Evolutionary conservation across 2,329 filamentous ascomycete species (phyloP).

Genomic region (Colletotrichum lindemuthianum): DNA sequence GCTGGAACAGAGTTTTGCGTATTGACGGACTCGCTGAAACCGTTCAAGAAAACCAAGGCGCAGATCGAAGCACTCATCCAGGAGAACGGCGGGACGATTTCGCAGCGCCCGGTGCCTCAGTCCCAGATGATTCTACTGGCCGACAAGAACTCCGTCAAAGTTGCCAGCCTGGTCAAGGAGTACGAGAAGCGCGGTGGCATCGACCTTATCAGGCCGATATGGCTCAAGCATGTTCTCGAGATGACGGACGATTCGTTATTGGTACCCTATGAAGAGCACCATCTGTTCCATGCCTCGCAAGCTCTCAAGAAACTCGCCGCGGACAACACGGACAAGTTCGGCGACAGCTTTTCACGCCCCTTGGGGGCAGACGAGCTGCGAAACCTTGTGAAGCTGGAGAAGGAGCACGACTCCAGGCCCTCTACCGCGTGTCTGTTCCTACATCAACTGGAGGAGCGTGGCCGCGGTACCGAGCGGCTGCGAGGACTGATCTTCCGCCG

Average conservation of each 20-base stretch:
- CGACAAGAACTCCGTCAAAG: slow-evolving; percentile 83
- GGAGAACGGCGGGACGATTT: slow-evolving; percentile 81
- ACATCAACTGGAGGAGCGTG: slow-evolving; percentile 64
- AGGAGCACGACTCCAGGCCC: slow-evolving; percentile 47
- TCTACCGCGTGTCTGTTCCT: slow-evolving; percentile 61
- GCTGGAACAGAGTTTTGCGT: slow-evolving; percentile 83
- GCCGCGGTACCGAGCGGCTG: slow-evolving; percentile 61
- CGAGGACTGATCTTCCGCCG: slow-evolving; percentile 63
- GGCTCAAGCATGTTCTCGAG: slow-evolving; percentile 85
- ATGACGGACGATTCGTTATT: slow-evolving; percentile 67
- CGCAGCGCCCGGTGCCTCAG: slow-evolving; percentile 74
- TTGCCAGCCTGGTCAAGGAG: slow-evolving; percentile 81
- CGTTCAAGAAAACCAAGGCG: slow-evolving; percentile 78
- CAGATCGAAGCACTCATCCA: slow-evolving; percentile 86
- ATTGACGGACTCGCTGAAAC: slow-evolving; percentile 77
- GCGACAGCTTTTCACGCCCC: slow-evolving; percentile 85
- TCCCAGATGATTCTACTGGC: slow-evolving; percentile 77
- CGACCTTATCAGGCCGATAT: slow-evolving; percentile 81
- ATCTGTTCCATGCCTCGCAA: slow-evolving; percentile 77
- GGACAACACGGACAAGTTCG: slow-evolving; percentile 77
- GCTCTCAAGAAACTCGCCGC: slow-evolving; percentile 64
- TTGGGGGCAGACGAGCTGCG: slow-evolving; percentile 71
- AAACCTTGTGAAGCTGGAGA: slow-evolving; percentile 58
- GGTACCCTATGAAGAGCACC: slow-evolving; percentile 68
- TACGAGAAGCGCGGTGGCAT: slow-evolving; percentile 75